These are phyloP conservation scores for Ajuga chamaepitys DNA, from an alignment of 257 asterid genomes.

Conservation along the genomic window DNA sequence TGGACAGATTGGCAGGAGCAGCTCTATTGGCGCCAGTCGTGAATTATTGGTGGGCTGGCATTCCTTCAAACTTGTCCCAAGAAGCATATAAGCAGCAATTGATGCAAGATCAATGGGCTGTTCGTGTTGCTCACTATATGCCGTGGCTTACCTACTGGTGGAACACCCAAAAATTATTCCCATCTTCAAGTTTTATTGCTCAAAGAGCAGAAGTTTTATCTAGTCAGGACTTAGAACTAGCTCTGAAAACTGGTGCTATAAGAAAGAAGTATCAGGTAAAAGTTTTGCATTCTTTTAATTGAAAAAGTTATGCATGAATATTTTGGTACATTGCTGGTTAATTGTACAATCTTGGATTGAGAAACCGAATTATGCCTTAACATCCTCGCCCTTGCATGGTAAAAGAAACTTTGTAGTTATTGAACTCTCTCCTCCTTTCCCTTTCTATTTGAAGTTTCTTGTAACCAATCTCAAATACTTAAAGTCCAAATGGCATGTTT, in stretches of 20 bases:
- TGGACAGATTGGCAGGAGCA: conserved; percentile 84
- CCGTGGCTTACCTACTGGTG: conserved; percentile 94
- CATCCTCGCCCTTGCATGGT: not conserved
- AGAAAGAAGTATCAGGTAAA: conserved; percentile 27
- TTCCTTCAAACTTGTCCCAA: conserved; percentile 62
- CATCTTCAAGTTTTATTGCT: conserved; percentile 34
- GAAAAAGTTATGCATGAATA: not conserved
- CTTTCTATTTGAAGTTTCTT: not conserved
- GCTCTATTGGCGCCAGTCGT: conserved; percentile 63
- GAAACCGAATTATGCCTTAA: not conserved
- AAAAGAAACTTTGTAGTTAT: not conserved
- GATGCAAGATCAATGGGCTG: conserved; percentile 66
- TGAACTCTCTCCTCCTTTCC: not conserved
- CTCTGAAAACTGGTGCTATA: conserved; percentile 24
- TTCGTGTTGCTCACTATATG: conserved; percentile 61
- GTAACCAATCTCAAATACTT: not conserved
- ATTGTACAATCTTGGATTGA: not conserved
- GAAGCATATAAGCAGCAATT: conserved; percentile 41
- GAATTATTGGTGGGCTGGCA: conserved; percentile 81
- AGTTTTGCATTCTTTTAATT: conserved; percentile 1
- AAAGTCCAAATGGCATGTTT: not conserved
- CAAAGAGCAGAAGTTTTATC: conserved; percentile 28
- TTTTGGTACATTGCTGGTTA: not conserved
- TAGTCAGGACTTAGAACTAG: conserved; percentile 47
- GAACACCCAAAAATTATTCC: conserved; percentile 83